Evolutionary conservation across 192 early-diverging fungal genomes (phyloP).

Genomic region (Umbelopsis sp.): DNA sequence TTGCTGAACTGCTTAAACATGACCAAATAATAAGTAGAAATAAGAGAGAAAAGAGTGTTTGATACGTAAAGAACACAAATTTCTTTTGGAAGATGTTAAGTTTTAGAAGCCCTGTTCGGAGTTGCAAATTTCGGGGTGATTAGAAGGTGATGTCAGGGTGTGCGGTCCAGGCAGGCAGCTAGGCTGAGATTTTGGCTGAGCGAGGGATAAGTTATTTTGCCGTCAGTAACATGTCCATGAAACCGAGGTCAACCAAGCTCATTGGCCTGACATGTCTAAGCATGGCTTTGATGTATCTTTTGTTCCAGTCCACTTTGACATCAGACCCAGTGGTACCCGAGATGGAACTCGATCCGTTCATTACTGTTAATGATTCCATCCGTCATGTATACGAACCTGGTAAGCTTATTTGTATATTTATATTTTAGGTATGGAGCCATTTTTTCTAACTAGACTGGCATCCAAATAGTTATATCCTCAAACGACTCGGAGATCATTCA

Average conservation of each 20-base stretch:
- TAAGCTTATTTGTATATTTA: neutral
- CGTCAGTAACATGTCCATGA: neutral
- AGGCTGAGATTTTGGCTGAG: neutral
- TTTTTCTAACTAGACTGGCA: neutral
- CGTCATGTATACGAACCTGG: slow-evolving; percentile 10
- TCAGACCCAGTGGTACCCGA: neutral
- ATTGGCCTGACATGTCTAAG: neutral
- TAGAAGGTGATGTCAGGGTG: slow-evolving; percentile 4
- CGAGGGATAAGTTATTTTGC: slow-evolving; percentile 5
- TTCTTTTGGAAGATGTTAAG: too few species aligned
- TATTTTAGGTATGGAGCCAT: neutral
- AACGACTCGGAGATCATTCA: slow-evolving; percentile 15
- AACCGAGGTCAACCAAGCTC: neutral
- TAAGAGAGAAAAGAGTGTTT: too few species aligned
- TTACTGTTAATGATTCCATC: neutral
- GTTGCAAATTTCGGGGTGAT: neutral
- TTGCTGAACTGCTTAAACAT: too few species aligned
- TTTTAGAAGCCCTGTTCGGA: neutral
- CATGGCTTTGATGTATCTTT: neutral
- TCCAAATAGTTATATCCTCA: neutral
- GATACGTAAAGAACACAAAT: too few species aligned
- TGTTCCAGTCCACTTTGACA: neutral
- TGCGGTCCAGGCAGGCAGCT: too few species aligned
- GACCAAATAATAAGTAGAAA: too few species aligned
- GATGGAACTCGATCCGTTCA: neutral